Conservation (phyloP, 2,329 filamentous ascomycete species). For the Aspergillus pseudoviridinutans region DNA sequence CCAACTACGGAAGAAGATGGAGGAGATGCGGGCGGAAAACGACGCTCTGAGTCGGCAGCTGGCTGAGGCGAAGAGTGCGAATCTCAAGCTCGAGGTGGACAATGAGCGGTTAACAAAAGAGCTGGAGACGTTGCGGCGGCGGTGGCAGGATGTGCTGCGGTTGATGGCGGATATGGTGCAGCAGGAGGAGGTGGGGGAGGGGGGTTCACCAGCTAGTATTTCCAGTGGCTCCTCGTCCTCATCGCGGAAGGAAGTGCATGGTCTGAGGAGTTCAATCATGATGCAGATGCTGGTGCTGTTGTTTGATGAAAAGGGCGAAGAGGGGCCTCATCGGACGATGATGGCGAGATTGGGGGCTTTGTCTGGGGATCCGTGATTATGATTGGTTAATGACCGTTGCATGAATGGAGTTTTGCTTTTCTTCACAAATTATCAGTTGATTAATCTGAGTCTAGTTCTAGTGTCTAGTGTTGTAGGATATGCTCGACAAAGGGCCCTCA, state of each 20-base stretch:
- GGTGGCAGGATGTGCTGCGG: not conserved
- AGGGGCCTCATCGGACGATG: not conserved
- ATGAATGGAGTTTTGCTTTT: too few relatives aligned
- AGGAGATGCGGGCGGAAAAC: not conserved
- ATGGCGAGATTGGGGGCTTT: too few relatives aligned
- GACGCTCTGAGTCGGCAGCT: not conserved
- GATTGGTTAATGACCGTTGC: too few relatives aligned
- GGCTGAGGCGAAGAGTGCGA: not conserved
- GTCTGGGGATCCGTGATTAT: too few relatives aligned
- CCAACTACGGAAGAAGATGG: not conserved
- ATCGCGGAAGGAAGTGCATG: not conserved
- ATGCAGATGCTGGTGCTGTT: constrained; percentile 2
- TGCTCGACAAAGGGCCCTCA: too few relatives aligned
- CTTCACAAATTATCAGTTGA: too few relatives aligned
- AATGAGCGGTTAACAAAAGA: not conserved
- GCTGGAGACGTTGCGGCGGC: not conserved
- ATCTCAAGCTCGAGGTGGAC: not conserved
- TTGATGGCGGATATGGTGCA: constrained; percentile 3
- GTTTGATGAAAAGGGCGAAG: not conserved
- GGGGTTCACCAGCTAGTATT: not conserved
- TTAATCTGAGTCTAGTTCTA: too few relatives aligned
- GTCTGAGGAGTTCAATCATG: not conserved
- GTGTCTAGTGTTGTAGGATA: too few relatives aligned
- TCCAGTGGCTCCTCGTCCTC: not conserved
- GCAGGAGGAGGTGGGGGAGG: not conserved